These are phyloP conservation scores for Fusarium heterosporum DNA, from an alignment of 2,329 filamentous ascomycete species.

Conservation along the genomic window DNA sequence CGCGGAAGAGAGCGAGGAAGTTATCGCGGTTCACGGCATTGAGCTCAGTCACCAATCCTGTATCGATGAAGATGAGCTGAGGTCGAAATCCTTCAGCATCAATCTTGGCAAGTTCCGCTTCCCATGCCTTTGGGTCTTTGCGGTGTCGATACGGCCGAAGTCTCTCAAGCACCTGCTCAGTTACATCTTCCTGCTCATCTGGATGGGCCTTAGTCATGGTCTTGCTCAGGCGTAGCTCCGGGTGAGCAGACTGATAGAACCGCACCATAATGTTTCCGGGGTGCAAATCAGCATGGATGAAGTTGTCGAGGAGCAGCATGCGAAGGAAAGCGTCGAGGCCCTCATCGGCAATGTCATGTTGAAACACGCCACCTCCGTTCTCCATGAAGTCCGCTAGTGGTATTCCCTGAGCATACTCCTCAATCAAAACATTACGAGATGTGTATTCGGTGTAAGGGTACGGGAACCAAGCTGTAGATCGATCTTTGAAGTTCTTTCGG, in stretches of 20 bases:
- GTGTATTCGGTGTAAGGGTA: conserved; percentile 94
- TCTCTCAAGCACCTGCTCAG: conserved; percentile 84
- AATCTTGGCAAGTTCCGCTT: conserved; percentile 77
- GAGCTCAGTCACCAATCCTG: conserved; percentile 92
- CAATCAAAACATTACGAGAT: conserved; percentile 89
- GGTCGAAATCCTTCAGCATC: conserved; percentile 90
- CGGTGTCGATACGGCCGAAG: conserved; percentile 76
- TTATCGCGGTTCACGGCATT: conserved; percentile 88
- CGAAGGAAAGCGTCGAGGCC: conserved; percentile 95
- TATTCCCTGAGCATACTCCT: conserved; percentile 96
- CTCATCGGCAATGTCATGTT: conserved; percentile 93
- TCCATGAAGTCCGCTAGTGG: conserved; percentile 90
- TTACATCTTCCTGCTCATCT: conserved; percentile 76
- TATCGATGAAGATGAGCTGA: conserved; percentile 97
- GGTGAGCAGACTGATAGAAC: conserved; percentile 86
- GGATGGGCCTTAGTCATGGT: conserved; percentile 52
- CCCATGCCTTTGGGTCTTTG: conserved; percentile 77
- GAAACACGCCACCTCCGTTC: conserved; percentile 91
- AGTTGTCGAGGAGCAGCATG: conserved; percentile 98
- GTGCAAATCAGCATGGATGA: conserved; percentile 95
- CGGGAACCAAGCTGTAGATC: conserved; percentile 96
- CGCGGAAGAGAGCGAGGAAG: conserved; percentile 95
- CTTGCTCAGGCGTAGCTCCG: conserved; percentile 65
- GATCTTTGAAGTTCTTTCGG: conserved; percentile 87
- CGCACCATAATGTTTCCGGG: conserved; percentile 99